These are phyloP conservation scores for Groenewaldozyma auringiensis DNA, from an alignment of 1,139 yeast species.

Conservation along the genomic window DNA sequence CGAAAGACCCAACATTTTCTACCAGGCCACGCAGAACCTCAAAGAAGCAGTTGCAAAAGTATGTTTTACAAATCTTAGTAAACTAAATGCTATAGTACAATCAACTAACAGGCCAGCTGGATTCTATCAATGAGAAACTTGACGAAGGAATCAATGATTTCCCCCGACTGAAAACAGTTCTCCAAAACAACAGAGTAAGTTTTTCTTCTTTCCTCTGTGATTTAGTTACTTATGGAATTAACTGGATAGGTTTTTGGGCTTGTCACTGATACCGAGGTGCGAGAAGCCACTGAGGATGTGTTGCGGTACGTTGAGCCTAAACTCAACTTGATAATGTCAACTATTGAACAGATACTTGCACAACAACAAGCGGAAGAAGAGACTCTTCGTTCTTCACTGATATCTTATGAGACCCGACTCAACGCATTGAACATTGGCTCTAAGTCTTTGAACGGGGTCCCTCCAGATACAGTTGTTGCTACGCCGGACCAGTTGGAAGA, in stretches of 20 bases:
- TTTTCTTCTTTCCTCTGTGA: neutral
- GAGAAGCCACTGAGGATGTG: conserved; percentile 21
- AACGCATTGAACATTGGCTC: neutral
- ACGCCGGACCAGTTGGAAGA: conserved; percentile 33
- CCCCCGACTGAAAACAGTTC: conserved; percentile 19
- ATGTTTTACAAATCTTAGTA: neutral
- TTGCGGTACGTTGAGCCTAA: conserved; percentile 26
- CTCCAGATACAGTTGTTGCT: conserved; percentile 10
- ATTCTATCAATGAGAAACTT: conserved; percentile 16
- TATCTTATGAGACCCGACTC: conserved; percentile 22
- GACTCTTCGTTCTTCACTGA: conserved; percentile 21
- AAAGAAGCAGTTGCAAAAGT: neutral
- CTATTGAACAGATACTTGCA: conserved; percentile 22
- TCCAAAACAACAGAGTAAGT: conserved; percentile 18
- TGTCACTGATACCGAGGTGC: conserved; percentile 24
- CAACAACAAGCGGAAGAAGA: conserved; percentile 23
- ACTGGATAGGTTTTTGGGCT: conserved; percentile 23
- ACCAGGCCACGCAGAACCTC: neutral
- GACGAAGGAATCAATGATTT: conserved; percentile 19
- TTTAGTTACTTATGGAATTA: conserved; percentile 1
- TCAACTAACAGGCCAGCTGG: conserved; percentile 6
- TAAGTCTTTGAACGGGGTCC: conserved; percentile 6
- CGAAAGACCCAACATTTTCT: neutral
- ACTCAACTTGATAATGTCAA: conserved; percentile 18
- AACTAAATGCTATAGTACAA: too few relatives aligned